Evolutionary conservation across 768 basidiomycete genomes (phyloP), one percentile per base, ranked within the genome.

Genomic region (Trametes punicea): DNA sequence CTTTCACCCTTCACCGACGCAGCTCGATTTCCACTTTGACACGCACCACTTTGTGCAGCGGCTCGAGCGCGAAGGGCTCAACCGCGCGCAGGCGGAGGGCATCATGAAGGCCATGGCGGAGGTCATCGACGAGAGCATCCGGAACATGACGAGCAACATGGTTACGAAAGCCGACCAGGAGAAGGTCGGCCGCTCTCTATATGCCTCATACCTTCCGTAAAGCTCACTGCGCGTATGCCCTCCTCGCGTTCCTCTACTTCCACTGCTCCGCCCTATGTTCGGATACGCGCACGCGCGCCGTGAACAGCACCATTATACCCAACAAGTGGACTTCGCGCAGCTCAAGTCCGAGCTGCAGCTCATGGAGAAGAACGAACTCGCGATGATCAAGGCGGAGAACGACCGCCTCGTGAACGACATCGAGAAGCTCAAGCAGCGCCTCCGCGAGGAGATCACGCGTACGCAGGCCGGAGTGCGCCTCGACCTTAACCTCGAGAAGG

Each of bases 81-180:
- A 88, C 61, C 82, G 92, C 16, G 84, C 84, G 20, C 96, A 98
- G 73, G 94, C 96, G 0, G 93, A 98, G 69, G 96, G 97, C 3
- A 90, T 99, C 68, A 97, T 98, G 94, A 80, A 86, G 42, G 92
- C 95, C 7, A 90, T 99, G 82, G 91, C 93, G 11, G 93, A 94
- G 64, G 95, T 98, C 59, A 93, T 99, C 34, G 93, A 97, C 71
- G 97, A 99, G 77, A 94, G 92, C 68, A 87, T 98, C 36, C 81
- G 88, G 58, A 96, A 94, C 67, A 94, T 99, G 93, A 91, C 92
- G 34, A 86, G 84, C 63, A 93, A 93, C 64, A 90, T 98, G 87
- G 96, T 98, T 57, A 93, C 91, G 5, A 93, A 93, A 70, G 86
- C 92, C 0, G 93, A 97, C 62, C 93, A 97, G 69, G 96, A 98